Percentiles rank a stretch among this genome's conserved stretches.
phyloP scores from a whole-genome alignment of 805 yeast genomes.

The Wickerhamomyces alni region DNA sequence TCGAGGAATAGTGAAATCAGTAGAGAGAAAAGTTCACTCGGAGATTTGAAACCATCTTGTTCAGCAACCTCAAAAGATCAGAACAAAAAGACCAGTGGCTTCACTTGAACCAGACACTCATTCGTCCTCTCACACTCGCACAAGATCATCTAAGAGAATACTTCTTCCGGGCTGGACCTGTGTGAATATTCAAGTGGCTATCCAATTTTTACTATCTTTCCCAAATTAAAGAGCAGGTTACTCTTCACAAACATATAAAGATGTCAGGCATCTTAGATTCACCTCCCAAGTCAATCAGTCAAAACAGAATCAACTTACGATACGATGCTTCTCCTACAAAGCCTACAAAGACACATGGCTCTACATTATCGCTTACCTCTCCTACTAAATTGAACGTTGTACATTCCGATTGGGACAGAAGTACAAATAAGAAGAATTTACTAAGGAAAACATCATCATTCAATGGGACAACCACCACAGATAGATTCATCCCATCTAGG shows the following conservation, averaged over 20 bases:
- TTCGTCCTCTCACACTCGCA: no score
- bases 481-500: conserved; percentile 58
- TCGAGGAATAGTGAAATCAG: no score
- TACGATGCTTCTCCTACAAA: conserved; percentile 14
- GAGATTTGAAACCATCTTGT: no score
- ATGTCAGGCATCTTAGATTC: conserved; percentile 14
- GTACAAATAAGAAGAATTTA: conserved; percentile 12
- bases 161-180: conserved; percentile 19
- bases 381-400: conserved; percentile 43
- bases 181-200: conserved; percentile 8
- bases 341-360: conserved; percentile 19
- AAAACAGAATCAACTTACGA: conserved; percentile 7
- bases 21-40: no score
- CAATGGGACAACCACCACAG: conserved; percentile 31
- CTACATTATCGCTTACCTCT: conserved; percentile 35
- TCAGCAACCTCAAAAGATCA: conserved; percentile 2
- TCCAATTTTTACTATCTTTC: not conserved
- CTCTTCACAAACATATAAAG: conserved; percentile 4
- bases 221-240: conserved; percentile 8
- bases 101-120: not conserved
- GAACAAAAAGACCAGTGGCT: no score
- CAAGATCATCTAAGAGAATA: not conserved
- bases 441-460: conserved; percentile 19
- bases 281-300: conserved; percentile 11
- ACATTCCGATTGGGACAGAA: conserved; percentile 30